These are phyloP conservation scores for Coprinopsis marcescibilis DNA, from an alignment of 768 basidiomycete species.

Conservation along the genomic window DNA sequence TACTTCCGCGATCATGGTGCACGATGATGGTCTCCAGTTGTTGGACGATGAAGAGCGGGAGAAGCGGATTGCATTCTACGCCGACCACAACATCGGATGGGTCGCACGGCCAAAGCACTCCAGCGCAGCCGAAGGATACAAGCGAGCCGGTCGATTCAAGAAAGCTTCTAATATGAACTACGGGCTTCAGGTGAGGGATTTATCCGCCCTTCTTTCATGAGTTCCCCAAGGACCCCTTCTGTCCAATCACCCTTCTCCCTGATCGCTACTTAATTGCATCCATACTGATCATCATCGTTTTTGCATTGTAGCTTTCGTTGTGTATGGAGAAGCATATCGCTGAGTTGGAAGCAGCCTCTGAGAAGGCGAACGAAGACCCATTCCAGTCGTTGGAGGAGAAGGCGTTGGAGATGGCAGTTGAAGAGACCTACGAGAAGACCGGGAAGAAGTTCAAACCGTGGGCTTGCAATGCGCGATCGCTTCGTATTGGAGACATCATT, in stretches of 20 bases:
- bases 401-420: constrained; percentile 68
- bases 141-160: constrained; percentile 86
- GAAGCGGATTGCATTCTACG: constrained; percentile 68
- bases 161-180: constrained; percentile 91
- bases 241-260: background rate
- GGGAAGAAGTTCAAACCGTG: constrained; percentile 62
- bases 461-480: constrained; percentile 68
- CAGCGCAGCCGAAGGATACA: constrained; percentile 55
- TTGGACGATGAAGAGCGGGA: constrained; percentile 56
- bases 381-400: constrained; percentile 58
- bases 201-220: background rate
- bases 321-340: constrained; percentile 51
- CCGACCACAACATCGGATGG: constrained; percentile 74
- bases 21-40: constrained; percentile 80
- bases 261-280: background rate
- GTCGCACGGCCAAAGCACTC: constrained; percentile 76
- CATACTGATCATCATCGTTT: constrained; percentile 1
- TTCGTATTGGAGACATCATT: constrained; percentile 76
- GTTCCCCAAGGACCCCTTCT: background rate
- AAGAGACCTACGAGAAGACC: constrained; percentile 60
- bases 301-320: constrained; percentile 48
- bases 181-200: constrained; percentile 38
- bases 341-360: constrained; percentile 37
- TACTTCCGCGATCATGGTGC: constrained; percentile 70
- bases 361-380: constrained; percentile 31